Evolutionary conservation across 2,329 filamentous ascomycete species (phyloP).

Genomic region (Aquanectria penicillioides): DNA sequence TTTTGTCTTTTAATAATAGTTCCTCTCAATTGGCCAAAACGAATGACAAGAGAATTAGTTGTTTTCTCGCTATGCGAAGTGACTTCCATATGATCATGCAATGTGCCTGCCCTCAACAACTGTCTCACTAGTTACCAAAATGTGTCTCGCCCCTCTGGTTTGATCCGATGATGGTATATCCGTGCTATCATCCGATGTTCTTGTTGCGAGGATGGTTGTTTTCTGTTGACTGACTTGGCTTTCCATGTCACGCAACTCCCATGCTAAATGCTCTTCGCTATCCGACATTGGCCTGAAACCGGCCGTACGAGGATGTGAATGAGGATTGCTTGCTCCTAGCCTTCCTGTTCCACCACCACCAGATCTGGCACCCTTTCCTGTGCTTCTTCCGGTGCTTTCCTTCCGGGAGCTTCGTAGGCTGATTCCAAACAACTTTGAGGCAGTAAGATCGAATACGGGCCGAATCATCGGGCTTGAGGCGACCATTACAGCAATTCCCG

Average conservation of each 20-base stretch:
- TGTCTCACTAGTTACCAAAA: conserved; percentile 1
- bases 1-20: no score
- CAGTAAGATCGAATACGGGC: conserved; percentile 17
- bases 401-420: neutral
- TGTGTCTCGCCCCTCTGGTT: neutral
- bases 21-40: no score
- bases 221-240: neutral
- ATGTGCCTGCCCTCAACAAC: neutral
- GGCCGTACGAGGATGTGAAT: neutral
- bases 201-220: neutral
- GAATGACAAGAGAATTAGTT: no score
- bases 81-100: no score
- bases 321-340: neutral
- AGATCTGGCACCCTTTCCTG: neutral
- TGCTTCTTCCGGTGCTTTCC: neutral
- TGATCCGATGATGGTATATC: neutral
- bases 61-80: no score
- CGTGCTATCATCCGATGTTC: neutral
- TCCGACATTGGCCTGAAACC: conserved; percentile 13
- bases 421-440: conserved; percentile 7
- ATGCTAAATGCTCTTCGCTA: conserved; percentile 22
- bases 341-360: neutral
- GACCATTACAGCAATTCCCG: conserved; percentile 20
- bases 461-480: conserved; percentile 24
- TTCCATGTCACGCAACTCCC: conserved; percentile 11